phyloP scores from a whole-genome alignment of 768 basidiomycete genomes.

The Pleurotus tuoliensis region DNA sequence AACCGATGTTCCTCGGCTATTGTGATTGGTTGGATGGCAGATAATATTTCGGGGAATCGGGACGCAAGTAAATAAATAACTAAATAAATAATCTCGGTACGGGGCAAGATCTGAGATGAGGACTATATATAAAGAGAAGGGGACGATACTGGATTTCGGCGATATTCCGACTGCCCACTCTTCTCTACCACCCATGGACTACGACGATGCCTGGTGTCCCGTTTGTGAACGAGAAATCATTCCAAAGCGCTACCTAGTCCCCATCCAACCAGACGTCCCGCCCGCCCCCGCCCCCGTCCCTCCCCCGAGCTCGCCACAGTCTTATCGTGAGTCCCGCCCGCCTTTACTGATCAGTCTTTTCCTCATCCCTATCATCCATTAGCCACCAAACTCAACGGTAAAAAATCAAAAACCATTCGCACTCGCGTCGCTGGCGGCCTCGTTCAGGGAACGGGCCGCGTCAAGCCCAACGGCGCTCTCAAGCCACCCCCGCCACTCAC shows the following conservation, averaged over 20 bases:
- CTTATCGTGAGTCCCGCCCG: slow-evolving; percentile 30
- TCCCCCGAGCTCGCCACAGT: slow-evolving; percentile 33
- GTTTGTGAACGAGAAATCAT: slow-evolving; percentile 73
- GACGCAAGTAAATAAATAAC: background rate
- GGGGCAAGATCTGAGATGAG: slow-evolving; percentile 14
- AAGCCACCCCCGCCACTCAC: slow-evolving; percentile 26
- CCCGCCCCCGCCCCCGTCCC: slow-evolving; percentile 28
- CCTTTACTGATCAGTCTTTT: background rate
- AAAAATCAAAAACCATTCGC: slow-evolving; percentile 16
- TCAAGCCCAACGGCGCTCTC: slow-evolving; percentile 54
- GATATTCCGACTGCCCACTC: background rate
- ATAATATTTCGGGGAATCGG: background rate
- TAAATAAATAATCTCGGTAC: background rate
- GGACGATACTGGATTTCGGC: too few species aligned
- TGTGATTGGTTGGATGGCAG: background rate
- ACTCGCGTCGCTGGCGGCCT: slow-evolving; percentile 41
- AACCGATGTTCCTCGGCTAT: background rate
- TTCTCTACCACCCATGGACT: slow-evolving; percentile 14
- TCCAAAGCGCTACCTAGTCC: slow-evolving; percentile 67
- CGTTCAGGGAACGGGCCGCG: slow-evolving; percentile 62
- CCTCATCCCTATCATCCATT: background rate
- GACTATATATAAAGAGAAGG: slow-evolving; percentile 11
- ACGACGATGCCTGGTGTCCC: slow-evolving; percentile 79
- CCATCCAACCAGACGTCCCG: slow-evolving; percentile 27
- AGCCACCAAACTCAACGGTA: slow-evolving; percentile 23